Base-by-base conservation (phyloP, 305 asterid species). In the Plantago coronopus region DNA sequence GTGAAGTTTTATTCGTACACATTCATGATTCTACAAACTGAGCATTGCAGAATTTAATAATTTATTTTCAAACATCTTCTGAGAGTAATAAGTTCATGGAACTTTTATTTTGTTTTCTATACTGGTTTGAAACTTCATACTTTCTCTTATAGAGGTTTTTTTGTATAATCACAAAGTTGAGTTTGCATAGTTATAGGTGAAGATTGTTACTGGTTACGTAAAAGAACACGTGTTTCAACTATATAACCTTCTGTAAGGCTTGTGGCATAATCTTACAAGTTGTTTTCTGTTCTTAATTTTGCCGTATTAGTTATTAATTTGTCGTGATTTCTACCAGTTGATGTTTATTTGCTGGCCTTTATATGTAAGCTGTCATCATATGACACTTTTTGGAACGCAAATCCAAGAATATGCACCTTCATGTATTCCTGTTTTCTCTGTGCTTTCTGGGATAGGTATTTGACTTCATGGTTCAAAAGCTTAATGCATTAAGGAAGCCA, bases 401-500 rank as follows among this genome's bases (percentile, higher is more conserved):
- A 61, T 65, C 53, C 57, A 57, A 20, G 23, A 59, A 20, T 61
- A 50, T 44, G 31, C 59, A 44, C 54, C 71, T 69, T 59, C 54
- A 71, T 57, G 69, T 59, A 48, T 55, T 65, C 38, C 22, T 50
- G 51, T 63, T 62, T 23, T 54, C 20, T 60, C 44, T 46, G 48
- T 63, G 66, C 45, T 79, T 42, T 74, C 18, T 76, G 50, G 64
- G 51, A 51, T 60, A 91, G 98, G 88, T 93, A 67, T 93, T 78
- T 62, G 99, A 93, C 71, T 89, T 89, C 78, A 75, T 93, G 68
- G 81, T 88, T 74, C 99, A 93, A 77, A 93, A 89, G 73, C 90
- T 93, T 59, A 85, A 78, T 66, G 97, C 99, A 37, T 75, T 93
- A 71, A 87, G 99, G 84, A 93, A 89, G 72, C 99, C 99, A 65